Evolutionary conservation across 2,329 filamentous ascomycete species (phyloP), one percentile per base, ranked within the genome.

Genomic region (Zasmidium angulare): DNA sequence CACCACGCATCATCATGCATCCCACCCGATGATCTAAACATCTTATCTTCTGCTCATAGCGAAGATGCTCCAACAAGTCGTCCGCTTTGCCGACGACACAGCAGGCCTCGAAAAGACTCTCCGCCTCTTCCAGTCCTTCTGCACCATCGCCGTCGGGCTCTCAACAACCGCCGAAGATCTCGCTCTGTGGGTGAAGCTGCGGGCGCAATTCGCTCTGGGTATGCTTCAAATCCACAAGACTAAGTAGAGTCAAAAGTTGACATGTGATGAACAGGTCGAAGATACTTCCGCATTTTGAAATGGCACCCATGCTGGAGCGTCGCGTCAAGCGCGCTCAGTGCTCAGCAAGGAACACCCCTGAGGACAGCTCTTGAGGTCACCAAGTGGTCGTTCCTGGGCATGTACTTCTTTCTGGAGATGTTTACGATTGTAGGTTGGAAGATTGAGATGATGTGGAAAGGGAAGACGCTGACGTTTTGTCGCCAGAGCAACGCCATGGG

Each of bases 391-490:
- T 85, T 85, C 67, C 79, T 87, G 53, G 88, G 87, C 50, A 76
- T 88, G 59, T 91, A 90, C 70, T 82, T 88, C 56, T 75, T 89
- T 21, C 77, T 90, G 59, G 89, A 92, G 75, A 82, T 84, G 61
- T 71, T 81, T 46, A 89, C 86, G 0, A 80, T 89, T 50, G 77
- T 86, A 61, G 80, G 88, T 76, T 73, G 23, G n/a, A 29, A 29
- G 11, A 29, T 29, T 6, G 36, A 43, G 11, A 7, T 7, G 6
- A 17, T 3, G 36, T 7, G 3, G 14, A 43, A 20, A 53, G n/a
- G 26, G 26, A 29, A 11, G 26, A 29, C 26, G 12, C 23, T 56
- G 46, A 52, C 21, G 19, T 24, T 19, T 2, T 26, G 22, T 20
- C n/a, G 48, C 11, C 20, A 62, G 63, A 66, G 54, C 23, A 76